Evolutionary conservation across 202 grass and related monocot genomes (phyloP).

Genomic region (Saccharum hybrid): DNA sequence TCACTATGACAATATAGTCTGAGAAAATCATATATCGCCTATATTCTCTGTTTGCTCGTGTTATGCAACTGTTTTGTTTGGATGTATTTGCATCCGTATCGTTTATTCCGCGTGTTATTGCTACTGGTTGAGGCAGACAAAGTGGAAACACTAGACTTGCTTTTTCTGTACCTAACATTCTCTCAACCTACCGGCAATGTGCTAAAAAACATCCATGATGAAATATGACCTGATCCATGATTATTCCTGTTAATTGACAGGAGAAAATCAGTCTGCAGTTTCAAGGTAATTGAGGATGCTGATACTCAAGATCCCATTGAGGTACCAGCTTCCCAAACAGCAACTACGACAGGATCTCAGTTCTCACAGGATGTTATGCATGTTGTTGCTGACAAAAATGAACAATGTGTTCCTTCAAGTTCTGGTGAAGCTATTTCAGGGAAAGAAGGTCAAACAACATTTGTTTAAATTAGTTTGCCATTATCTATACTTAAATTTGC

Average conservation of each 20-base stretch:
- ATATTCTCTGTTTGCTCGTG: background rate
- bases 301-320: constrained; percentile 22
- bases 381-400: constrained; percentile 38
- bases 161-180: constrained; percentile 26
- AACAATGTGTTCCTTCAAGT: constrained; percentile 28
- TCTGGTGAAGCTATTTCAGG: constrained; percentile 31
- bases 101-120: constrained; percentile 6
- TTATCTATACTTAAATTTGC: constrained; percentile 30
- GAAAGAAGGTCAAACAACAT: constrained; percentile 51
- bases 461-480: constrained; percentile 22
- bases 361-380: constrained; percentile 35
- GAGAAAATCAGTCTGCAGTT: constrained; percentile 48
- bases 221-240: constrained; percentile 37
- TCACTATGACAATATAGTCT: constrained; percentile 1
- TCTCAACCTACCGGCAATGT: constrained; percentile 19
- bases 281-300: constrained; percentile 25
- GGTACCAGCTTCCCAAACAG: constrained; percentile 33
- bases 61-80: constrained; percentile 3
- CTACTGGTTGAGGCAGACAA: constrained; percentile 25
- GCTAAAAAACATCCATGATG: constrained; percentile 32
- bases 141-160: constrained; percentile 24
- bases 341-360: constrained; percentile 39
- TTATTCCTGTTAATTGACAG: constrained; percentile 45
- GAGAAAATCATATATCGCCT: constrained; percentile 7
- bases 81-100: constrained; percentile 36